Percentiles rank a stretch among this genome's conserved stretches.
Conservation (phyloP, 2,329 filamentous ascomycete genomes). For the Aspergillus bombycis region DNA sequence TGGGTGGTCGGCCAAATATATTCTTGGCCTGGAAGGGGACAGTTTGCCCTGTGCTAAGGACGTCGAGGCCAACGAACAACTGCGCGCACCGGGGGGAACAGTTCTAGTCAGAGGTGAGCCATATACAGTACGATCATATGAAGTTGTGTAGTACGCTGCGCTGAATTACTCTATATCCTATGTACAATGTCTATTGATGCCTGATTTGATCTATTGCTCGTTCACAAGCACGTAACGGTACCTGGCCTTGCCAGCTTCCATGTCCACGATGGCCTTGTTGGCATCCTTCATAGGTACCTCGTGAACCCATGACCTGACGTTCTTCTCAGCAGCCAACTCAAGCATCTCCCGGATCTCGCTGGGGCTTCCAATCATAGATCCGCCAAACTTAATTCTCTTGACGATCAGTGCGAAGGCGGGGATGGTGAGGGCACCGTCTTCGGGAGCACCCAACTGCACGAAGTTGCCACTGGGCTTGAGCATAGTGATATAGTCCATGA, state of each 20-base stretch:
- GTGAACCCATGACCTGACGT: constrained; percentile 45
- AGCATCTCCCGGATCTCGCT: constrained; percentile 49
- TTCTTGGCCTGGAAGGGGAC: neutral
- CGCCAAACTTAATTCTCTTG: constrained; percentile 53
- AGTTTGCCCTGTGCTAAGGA: constrained; percentile 27
- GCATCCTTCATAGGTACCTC: constrained; percentile 45
- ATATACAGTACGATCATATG: constrained; percentile 34
- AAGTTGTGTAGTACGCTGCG: constrained; percentile 17
- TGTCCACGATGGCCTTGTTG: constrained; percentile 47
- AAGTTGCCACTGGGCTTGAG: constrained; percentile 61
- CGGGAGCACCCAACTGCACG: constrained; percentile 68
- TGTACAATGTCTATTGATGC: constrained; percentile 5
- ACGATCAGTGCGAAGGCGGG: constrained; percentile 59
- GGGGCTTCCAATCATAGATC: constrained; percentile 46
- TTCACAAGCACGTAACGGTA: constrained; percentile 51
- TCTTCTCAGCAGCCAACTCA: constrained; percentile 43
- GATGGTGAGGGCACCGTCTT: constrained; percentile 58
- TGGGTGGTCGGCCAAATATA: constrained; percentile 15
- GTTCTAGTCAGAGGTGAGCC: constrained; percentile 19
- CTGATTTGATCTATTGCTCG: constrained; percentile 26
- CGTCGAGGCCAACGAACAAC: constrained; percentile 17
- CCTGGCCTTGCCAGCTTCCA: constrained; percentile 46
- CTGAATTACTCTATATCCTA: constrained; percentile 11
- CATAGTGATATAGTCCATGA: constrained; percentile 63
- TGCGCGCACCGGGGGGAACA: constrained; percentile 23